These are phyloP conservation scores for Yarrowia sp. DNA, from an alignment of 805 yeast species.

Conservation along the genomic window DNA sequence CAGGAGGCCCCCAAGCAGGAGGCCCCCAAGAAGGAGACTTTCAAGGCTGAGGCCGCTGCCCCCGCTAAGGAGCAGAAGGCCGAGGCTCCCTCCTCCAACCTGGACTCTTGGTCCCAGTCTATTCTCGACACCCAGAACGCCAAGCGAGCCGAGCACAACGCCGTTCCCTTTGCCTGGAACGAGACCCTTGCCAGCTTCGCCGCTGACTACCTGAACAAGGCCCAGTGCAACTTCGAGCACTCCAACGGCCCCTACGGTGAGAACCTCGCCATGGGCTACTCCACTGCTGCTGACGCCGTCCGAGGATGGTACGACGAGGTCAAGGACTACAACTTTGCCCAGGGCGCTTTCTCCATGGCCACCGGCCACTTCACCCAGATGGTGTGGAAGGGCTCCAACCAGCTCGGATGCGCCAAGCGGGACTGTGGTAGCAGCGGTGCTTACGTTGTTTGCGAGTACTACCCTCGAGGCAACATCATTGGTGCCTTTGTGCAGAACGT, in stretches of 20 bases:
- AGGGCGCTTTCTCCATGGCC: slow-evolving; percentile 40
- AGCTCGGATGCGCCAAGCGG: slow-evolving; percentile 70
- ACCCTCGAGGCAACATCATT: slow-evolving; percentile 63
- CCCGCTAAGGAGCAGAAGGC: slow-evolving; percentile 5
- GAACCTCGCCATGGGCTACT: slow-evolving; percentile 73
- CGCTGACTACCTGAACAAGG: slow-evolving; percentile 45
- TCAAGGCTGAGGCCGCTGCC: background rate
- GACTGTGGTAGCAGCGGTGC: slow-evolving; percentile 53
- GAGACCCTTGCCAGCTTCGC: slow-evolving; percentile 53
- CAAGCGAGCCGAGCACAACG: slow-evolving; percentile 34
- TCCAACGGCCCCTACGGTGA: slow-evolving; percentile 71
- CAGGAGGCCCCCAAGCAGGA: background rate
- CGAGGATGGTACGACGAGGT: slow-evolving; percentile 76
- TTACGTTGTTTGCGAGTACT: slow-evolving; percentile 72
- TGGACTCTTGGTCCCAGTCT: slow-evolving; percentile 26
- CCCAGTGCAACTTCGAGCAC: slow-evolving; percentile 56
- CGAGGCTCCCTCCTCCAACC: slow-evolving; percentile 11
- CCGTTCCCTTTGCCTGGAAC: slow-evolving; percentile 53
- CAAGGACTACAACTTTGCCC: slow-evolving; percentile 48
- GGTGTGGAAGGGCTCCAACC: slow-evolving; percentile 62
- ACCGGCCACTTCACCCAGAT: slow-evolving; percentile 84
- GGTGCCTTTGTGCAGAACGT: slow-evolving; percentile 33
- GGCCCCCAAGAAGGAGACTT: background rate
- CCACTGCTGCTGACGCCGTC: slow-evolving; percentile 45
- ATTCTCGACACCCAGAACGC: slow-evolving; percentile 32